Percentiles rank a stretch among this genome's conserved stretches.
These are phyloP conservation scores for Claviceps pazoutovae DNA, from an alignment of 2,329 filamentous ascomycete species.

Conservation along the genomic window DNA sequence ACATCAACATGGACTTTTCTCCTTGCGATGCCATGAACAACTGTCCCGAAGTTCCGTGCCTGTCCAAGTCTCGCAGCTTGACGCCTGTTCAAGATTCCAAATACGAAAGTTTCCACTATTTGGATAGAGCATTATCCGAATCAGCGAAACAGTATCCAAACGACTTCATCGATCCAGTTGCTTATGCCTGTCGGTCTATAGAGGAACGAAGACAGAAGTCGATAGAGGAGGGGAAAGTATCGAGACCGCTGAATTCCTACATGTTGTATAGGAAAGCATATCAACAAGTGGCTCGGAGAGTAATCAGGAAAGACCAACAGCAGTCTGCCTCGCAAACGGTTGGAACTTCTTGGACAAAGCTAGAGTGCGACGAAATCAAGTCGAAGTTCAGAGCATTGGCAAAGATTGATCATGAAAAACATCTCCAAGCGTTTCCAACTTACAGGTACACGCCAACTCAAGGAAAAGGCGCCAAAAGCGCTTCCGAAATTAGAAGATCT, in stretches of 20 bases:
- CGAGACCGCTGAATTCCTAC: slow-evolving; percentile 90
- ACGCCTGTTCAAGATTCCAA: neutral
- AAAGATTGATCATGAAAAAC: slow-evolving; percentile 68
- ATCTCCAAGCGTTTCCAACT: slow-evolving; percentile 69
- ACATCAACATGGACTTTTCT: neutral
- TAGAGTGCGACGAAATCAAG: slow-evolving; percentile 61
- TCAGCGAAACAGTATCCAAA: neutral
- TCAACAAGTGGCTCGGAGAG: slow-evolving; percentile 67
- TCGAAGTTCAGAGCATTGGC: slow-evolving; percentile 68
- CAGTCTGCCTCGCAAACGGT: slow-evolving; percentile 83
- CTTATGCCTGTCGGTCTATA: slow-evolving; percentile 3
- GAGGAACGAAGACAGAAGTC: slow-evolving; percentile 5
- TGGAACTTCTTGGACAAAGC: slow-evolving; percentile 63
- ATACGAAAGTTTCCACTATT: neutral
- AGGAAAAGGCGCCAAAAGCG: slow-evolving; percentile 23
- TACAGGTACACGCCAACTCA: slow-evolving; percentile 94
- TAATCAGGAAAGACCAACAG: slow-evolving; percentile 79
- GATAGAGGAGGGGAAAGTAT: slow-evolving; percentile 32
- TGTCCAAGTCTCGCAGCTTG: neutral
- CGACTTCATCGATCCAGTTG: slow-evolving; percentile 2
- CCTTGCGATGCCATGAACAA: neutral
- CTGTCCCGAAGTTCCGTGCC: neutral
- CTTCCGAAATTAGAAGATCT: slow-evolving; percentile 2
- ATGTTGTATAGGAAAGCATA: slow-evolving; percentile 95
- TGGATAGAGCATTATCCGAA: slow-evolving; percentile 6